Evolutionary conservation across 805 yeast species (phyloP).

Genomic region (Sugiyamaella qingdaonensis): DNA sequence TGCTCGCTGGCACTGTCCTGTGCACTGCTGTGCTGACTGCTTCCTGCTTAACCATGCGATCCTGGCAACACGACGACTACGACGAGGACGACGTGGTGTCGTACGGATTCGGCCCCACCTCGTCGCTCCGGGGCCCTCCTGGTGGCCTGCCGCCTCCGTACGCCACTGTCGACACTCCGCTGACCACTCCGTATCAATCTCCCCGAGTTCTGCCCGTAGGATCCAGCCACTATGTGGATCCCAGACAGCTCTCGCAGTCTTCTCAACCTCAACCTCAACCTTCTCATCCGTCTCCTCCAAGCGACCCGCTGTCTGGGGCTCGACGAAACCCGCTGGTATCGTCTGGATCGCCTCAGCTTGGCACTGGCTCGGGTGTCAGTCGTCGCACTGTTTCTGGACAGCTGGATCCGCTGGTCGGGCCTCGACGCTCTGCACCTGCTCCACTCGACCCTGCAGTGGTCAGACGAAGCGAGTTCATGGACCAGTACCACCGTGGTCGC

Average conservation of each 20-base stretch:
- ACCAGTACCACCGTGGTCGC: slow-evolving; percentile 6
- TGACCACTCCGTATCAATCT: neutral
- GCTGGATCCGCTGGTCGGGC: neutral
- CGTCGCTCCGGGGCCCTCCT: slow-evolving; percentile 1
- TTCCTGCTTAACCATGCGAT: no score
- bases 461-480: slow-evolving; percentile 2
- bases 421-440: neutral
- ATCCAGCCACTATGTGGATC: neutral
- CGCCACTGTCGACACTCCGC: neutral
- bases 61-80: neutral
- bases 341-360: no score
- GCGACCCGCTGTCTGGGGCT: neutral
- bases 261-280: neutral
- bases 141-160: neutral
- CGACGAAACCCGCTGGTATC: no score
- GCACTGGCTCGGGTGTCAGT: no score
- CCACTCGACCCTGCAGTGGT: no score
- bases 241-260: neutral
- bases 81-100: slow-evolving; percentile 14
- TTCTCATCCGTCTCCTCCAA: neutral
- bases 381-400: neutral
- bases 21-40: no score
- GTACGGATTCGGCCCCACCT: slow-evolving; percentile 19
- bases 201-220: slow-evolving; percentile 1
- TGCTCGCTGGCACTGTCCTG: no score